These are phyloP conservation scores for Harringtonia aguacate DNA, from an alignment of 2,329 filamentous ascomycete genomes.

Conservation along the genomic window DNA sequence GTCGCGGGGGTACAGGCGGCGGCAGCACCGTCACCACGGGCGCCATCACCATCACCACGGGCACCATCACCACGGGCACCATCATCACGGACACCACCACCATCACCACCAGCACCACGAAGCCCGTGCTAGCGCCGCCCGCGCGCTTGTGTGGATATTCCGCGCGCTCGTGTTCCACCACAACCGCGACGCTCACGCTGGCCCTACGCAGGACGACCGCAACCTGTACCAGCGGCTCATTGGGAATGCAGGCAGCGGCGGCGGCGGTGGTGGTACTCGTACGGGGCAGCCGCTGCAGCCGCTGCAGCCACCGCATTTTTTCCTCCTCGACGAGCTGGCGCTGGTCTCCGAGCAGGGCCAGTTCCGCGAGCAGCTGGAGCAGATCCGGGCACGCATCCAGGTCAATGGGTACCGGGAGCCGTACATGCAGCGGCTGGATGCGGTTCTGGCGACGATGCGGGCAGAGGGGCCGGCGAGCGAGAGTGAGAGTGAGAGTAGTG, in stretches of 20 bases:
- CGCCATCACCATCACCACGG: slow-evolving; percentile 7
- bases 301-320: slow-evolving; percentile 14
- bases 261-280: slow-evolving; percentile 2
- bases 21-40: too few species aligned
- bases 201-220: slow-evolving; percentile 21
- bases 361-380: slow-evolving; percentile 27
- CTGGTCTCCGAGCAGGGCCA: slow-evolving; percentile 32
- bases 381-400: slow-evolving; percentile 15
- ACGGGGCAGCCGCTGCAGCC: slow-evolving; percentile 17
- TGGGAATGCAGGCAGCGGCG: slow-evolving; percentile 28
- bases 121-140: slow-evolving; percentile 34
- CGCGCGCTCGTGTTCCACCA: slow-evolving; percentile 26
- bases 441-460: slow-evolving; percentile 7
- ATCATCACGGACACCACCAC: slow-evolving; percentile 16
- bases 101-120: neutral
- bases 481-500: neutral
- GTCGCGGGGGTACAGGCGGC: neutral
- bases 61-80: neutral
- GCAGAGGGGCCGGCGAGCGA: neutral
- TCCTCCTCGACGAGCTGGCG: slow-evolving; percentile 33
- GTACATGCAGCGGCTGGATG: slow-evolving; percentile 9
- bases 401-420: slow-evolving; percentile 10
- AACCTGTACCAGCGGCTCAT: slow-evolving; percentile 39
- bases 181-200: slow-evolving; percentile 26
- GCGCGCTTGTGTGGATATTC: slow-evolving; percentile 37